Conservation (phyloP, 495 filamentous ascomycete species). For the Neurospora sp. region DNA sequence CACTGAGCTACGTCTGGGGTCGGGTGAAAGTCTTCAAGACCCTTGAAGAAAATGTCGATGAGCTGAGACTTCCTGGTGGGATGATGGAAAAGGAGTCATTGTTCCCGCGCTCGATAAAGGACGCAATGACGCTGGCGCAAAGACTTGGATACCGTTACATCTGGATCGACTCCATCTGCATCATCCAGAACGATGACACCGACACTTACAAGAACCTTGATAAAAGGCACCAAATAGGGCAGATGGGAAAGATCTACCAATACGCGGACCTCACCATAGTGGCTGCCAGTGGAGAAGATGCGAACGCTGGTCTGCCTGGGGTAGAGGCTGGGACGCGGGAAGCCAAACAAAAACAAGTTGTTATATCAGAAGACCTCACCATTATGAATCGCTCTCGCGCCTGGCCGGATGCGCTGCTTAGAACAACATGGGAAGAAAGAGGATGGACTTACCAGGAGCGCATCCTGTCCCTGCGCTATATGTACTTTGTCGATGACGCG, state of each 20-base stretch:
- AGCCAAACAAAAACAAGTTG: not conserved
- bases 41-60: not conserved
- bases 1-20: not conserved
- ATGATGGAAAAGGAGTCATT: not conserved
- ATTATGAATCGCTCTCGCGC: not conserved
- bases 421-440: not conserved
- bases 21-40: not conserved
- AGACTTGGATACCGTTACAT: conserved; percentile 5
- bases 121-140: not conserved
- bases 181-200: conserved; percentile 19
- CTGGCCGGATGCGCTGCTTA: not conserved
- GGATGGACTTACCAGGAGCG: not conserved
- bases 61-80: not conserved
- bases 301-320: not conserved
- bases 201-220: not conserved
- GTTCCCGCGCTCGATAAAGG: not conserved
- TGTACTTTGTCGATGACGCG: not conserved
- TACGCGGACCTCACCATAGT: conserved; percentile 1
- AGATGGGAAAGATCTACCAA: conserved; percentile 12
- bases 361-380: not conserved
- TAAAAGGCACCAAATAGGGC: conserved; percentile 15
- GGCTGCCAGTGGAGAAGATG: not conserved
- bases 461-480: not conserved
- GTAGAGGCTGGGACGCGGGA: not conserved
- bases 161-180: conserved; percentile 20